Evolutionary conservation across 1,284 basidiomycete genomes (phyloP), one percentile per base, ranked within the genome.

Genomic region (Ceratobasidium sp.): DNA sequence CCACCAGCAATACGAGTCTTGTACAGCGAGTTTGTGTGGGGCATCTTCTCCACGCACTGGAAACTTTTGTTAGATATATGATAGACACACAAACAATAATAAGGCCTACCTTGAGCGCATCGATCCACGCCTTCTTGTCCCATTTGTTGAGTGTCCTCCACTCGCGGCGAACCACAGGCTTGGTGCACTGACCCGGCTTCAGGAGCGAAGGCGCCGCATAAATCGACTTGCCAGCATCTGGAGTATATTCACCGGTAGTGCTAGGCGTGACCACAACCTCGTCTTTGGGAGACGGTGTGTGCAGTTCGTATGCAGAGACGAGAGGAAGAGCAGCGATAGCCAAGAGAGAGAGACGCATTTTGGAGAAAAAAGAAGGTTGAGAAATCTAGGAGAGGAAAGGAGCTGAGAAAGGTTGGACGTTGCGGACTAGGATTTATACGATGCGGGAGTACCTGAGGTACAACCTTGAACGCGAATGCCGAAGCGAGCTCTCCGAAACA

Each of bases 51-150:
- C 47, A 66, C 21, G 50, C 72, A 73, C 72, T 73, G 23, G 14
- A 52, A 1, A 9, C 16, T 13, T n/a, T 46, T 23, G 23, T 47
- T 28, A 73, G 47, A 38, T 43, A 43, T 3, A 16, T 43, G 8
- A n/a, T 54, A 11, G 35, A 38, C 11, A 38, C 35, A 38, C 11
- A 38, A 4, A 11, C 11, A 38, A 11, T 38, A 11, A 38, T 3
- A 38, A 44, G 7, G 63, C 52, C 7, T 30, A 73, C 71, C 61
- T 73, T 73, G 46, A 73, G 18, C 16, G 59, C 58, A 38, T 73
- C 71, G 18, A 73, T 64, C 55, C 55, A 73, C 4, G 58, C 57
- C 28, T 73, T 73, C 61, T 73, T 63, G n/a, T 73, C 72, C 26
- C 35, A 18, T 16, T 57, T 66, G 26, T 30, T 41, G 35, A 73